A percentile compares a stretch with the other conserved stretches of the same genome.
These are phyloP conservation scores for Cardamine chenopodiifolia DNA, from an alignment of 345 rosid species.

Conservation along the genomic window DNA sequence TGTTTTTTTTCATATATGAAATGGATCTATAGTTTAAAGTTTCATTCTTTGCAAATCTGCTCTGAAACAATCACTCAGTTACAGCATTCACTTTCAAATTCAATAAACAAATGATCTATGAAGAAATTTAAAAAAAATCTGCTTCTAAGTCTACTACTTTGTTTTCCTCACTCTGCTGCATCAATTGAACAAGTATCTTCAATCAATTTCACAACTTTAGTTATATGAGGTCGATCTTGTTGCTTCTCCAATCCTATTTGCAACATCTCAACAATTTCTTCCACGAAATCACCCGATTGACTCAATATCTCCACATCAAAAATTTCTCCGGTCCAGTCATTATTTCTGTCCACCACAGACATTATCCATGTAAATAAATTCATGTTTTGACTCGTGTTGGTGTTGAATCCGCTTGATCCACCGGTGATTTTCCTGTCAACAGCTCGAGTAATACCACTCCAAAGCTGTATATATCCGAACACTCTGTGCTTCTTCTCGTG, in stretches of 20 bases:
- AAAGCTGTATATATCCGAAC: constrained; percentile 88
- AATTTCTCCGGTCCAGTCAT: constrained; percentile 84
- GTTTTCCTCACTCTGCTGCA: constrained; percentile 48
- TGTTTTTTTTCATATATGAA: not conserved
- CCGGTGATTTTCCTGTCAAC: constrained; percentile 87
- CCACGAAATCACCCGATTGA: constrained; percentile 57
- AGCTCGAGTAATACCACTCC: constrained; percentile 89
- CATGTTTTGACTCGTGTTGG: constrained; percentile 47
- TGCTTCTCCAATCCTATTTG: constrained; percentile 71
- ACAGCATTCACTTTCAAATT: constrained; percentile 11
- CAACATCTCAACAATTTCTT: constrained; percentile 86
- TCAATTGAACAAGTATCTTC: constrained; percentile 58
- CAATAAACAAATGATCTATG: constrained; percentile 22
- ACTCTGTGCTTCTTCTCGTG: constrained; percentile 77
- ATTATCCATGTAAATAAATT: constrained; percentile 77
- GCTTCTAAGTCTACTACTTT: constrained; percentile 29
- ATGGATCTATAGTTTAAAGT: constrained; percentile 1
- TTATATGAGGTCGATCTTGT: constrained; percentile 63
- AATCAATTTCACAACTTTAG: constrained; percentile 59
- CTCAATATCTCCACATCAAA: constrained; percentile 74
- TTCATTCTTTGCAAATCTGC: constrained; percentile 2
- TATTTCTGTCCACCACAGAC: no score
- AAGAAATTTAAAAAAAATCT: not conserved
- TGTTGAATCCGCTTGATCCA: constrained; percentile 50
- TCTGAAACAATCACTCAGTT: constrained; percentile 14